A percentile compares a stretch with the other conserved stretches of the same genome.
phyloP scores from a whole-genome alignment of 257 asterid species.

The Paraleonurus japonicus region DNA sequence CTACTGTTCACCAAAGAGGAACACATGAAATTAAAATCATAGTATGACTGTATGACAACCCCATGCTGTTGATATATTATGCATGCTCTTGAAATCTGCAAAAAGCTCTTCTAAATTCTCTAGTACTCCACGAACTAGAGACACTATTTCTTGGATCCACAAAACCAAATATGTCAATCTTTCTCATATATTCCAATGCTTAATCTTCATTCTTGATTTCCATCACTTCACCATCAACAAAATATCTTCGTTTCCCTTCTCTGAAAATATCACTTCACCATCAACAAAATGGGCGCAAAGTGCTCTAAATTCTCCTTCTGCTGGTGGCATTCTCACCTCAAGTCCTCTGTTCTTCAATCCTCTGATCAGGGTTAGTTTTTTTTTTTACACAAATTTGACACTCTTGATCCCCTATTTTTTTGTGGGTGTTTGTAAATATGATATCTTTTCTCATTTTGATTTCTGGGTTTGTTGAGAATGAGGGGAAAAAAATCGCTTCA shows the following conservation, averaged over 20 bases:
- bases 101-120: conserved; percentile 6
- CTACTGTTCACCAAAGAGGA: conserved; percentile 35
- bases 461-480: conserved; percentile 38
- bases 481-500: too few species aligned
- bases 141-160: conserved; percentile 42
- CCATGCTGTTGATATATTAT: conserved; percentile 39
- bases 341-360: conserved; percentile 53
- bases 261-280: neutral
- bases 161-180: conserved; percentile 25
- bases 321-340: conserved; percentile 58
- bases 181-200: conserved; percentile 24
- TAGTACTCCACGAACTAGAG: neutral
- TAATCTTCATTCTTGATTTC: conserved; percentile 24
- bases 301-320: conserved; percentile 61
- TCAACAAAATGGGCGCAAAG: conserved; percentile 47
- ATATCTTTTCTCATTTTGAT: conserved; percentile 2
- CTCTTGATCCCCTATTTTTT: neutral
- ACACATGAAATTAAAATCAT: conserved; percentile 31
- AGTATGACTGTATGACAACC: conserved; percentile 22
- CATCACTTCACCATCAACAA: neutral
- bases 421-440: conserved; percentile 13
- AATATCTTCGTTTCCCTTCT: neutral
- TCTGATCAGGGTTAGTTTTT: conserved; percentile 42
- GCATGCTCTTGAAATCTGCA: conserved; percentile 39
- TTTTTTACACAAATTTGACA: neutral